These are phyloP conservation scores for Rubia balearica DNA, from an alignment of 305 asterid genomes.

Conservation along the genomic window DNA sequence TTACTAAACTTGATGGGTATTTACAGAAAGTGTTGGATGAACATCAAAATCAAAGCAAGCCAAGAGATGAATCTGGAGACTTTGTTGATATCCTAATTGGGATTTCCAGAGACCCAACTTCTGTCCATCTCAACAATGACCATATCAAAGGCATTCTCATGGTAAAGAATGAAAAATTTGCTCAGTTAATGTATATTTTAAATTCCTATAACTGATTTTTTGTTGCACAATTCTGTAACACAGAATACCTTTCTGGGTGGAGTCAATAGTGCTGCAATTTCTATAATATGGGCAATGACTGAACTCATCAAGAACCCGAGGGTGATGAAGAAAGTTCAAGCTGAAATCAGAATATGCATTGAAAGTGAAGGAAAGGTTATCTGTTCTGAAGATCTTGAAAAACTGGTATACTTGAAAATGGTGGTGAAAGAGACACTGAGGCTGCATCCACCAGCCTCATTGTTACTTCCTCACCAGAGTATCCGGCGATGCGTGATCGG, in stretches of 20 bases:
- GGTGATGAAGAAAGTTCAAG: conserved; percentile 8
- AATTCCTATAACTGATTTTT: neutral
- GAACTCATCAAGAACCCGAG: conserved; percentile 3
- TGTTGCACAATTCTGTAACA: neutral
- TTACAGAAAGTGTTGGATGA: conserved; percentile 9
- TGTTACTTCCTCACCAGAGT: conserved; percentile 2
- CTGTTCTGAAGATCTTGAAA: neutral
- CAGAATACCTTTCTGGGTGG: conserved; percentile 7
- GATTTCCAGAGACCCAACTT: neutral
- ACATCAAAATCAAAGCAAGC: neutral
- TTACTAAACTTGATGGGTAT: neutral
- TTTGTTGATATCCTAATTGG: conserved; percentile 1
- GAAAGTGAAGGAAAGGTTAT: neutral
- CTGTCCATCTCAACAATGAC: neutral
- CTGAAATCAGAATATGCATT: neutral
- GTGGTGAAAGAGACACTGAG: conserved; percentile 4
- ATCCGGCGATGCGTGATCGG: neutral
- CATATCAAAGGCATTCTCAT: conserved; percentile 8
- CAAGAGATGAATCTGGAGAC: neutral
- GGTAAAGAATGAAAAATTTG: neutral
- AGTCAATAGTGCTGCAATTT: conserved; percentile 4
- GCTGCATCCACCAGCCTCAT: conserved; percentile 6
- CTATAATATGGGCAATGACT: neutral
- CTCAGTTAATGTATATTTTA: too few species aligned
- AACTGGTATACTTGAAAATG: conserved; percentile 1